phyloP scores from a whole-genome alignment of 106 monocot genomes.

The Dendrobium catenatum region DNA sequence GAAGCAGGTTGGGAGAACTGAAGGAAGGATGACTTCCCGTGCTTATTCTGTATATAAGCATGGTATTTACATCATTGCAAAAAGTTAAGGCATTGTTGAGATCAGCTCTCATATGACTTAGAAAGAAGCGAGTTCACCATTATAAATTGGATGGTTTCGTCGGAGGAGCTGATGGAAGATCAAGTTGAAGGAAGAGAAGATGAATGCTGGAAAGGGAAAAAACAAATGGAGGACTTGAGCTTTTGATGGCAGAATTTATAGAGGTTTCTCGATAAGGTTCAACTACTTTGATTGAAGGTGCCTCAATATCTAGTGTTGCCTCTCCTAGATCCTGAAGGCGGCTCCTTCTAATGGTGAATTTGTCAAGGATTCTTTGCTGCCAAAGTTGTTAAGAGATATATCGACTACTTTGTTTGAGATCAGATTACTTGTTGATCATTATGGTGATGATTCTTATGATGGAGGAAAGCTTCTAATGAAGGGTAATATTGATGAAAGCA shows the following conservation, averaged over 20 bases:
- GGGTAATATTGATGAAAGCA: conserved; percentile 42
- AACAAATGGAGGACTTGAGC: conserved; percentile 4
- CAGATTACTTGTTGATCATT: conserved; percentile 16
- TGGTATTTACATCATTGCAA: conserved; percentile 76
- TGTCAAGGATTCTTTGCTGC: conserved; percentile 10
- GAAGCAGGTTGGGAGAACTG: too few species aligned
- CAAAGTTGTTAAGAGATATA: conserved; percentile 17
- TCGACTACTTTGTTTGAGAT: conserved; percentile 23
- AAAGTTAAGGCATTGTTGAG: conserved; percentile 52
- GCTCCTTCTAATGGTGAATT: not conserved
- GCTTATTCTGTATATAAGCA: conserved; percentile 71
- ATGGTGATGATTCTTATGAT: conserved; percentile 22
- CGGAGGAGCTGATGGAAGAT: conserved; percentile 1
- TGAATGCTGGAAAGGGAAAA: conserved; percentile 3
- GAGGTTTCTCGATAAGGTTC: too few species aligned
- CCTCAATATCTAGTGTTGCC: not conserved
- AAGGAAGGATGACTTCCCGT: conserved; percentile 16
- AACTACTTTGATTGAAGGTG: too few species aligned
- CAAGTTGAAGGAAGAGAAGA: conserved; percentile 20
- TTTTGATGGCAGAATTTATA: too few species aligned
- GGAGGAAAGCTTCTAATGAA: conserved; percentile 61
- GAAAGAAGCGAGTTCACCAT: conserved; percentile 91
- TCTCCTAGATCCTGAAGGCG: conserved; percentile 25
- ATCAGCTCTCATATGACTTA: conserved; percentile 81
- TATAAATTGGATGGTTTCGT: conserved; percentile 92